phyloP scores from a whole-genome alignment of 495 filamentous ascomycete genomes.

The Hypomontagnella monticulosa region DNA sequence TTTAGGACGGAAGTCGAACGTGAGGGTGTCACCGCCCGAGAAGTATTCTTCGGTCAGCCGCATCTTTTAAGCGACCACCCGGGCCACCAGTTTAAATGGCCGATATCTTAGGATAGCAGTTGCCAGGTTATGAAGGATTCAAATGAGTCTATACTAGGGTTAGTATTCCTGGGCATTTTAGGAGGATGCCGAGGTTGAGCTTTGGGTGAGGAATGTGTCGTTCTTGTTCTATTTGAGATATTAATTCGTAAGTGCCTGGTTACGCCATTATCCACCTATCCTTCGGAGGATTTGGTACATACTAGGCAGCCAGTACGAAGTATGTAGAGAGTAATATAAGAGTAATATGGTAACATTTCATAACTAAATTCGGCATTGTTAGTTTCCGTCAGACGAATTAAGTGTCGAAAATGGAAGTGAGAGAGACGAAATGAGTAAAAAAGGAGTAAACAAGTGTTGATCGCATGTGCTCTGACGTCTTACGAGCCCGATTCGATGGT shows the following conservation, averaged over 20 bases:
- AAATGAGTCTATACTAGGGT: background rate
- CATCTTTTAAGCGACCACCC: slow-evolving; percentile 59
- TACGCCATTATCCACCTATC: too few relatives aligned
- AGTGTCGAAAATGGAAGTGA: background rate
- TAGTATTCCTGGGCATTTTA: too few relatives aligned
- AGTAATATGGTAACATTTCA: slow-evolving; percentile 10
- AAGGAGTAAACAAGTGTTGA: background rate
- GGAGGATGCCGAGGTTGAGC: too few relatives aligned
- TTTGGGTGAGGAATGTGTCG: too few relatives aligned
- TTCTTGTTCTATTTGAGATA: too few relatives aligned
- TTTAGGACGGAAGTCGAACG: slow-evolving; percentile 62
- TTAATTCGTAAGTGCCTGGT: too few relatives aligned
- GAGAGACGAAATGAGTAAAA: background rate
- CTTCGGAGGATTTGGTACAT: too few relatives aligned
- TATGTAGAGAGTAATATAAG: too few relatives aligned
- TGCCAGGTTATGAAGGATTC: background rate
- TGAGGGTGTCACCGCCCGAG: slow-evolving; percentile 58
- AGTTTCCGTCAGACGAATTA: background rate
- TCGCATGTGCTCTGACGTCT: slow-evolving; percentile 15
- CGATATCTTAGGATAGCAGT: slow-evolving; percentile 3
- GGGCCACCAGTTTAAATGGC: slow-evolving; percentile 61
- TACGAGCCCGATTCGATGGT: slow-evolving; percentile 17
- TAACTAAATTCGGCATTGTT: slow-evolving; percentile 11
- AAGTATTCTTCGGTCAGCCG: slow-evolving; percentile 60
- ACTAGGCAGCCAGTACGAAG: too few relatives aligned